Base-by-base conservation (phyloP, 768 basidiomycete species). In the Tulasnella calospora region DNA sequence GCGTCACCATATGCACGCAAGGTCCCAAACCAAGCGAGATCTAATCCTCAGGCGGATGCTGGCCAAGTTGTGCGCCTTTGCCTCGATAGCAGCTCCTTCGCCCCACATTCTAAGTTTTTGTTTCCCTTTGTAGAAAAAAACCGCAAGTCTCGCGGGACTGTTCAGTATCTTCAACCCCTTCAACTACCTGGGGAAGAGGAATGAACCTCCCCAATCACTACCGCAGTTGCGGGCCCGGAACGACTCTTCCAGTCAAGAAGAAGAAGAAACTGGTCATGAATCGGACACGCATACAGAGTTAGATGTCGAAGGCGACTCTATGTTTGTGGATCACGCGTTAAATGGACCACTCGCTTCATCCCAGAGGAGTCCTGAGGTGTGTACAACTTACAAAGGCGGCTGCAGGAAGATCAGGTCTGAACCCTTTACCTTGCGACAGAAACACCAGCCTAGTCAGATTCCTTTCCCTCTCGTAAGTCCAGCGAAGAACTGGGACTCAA, bases 381-480 rank as follows among this genome's bases (percentile, higher is more conserved):
- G 61, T 67, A 67, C 30, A 67, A 15, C 30, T 6, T 5, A 35
- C 10, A 51, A 3, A 67, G 6, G 41, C 13, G 41, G 41, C 41
- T 27, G 13, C 38, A 74, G 23, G 9, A 47, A 47, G 38, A 74
- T 10, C 35, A 7, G 41, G 4, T 51, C 35, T 74, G 23, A 51
- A 30, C 47, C 44, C 55, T 38, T 27, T 17, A 9, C 47, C 2
- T 51, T n/a, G 61, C 12, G 10, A 33, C 61, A 67, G 61, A 67
- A 67, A 30, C 27, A 27, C 27, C n/a, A n/a, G 21, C 61, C 75
- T 5, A 76, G 36, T 67, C 75, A 40, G 75, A 67, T 67, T 33
- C 46, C 75, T 51, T 76, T 76, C 47, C 75, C 75, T 27, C 75
- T 76, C 27, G 30, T 61, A 46, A 76, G 75, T 57, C 75, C 75